phyloP scores from a whole-genome alignment of 352 stramenopile genomes.

The Phytopythium kandeliae region DNA sequence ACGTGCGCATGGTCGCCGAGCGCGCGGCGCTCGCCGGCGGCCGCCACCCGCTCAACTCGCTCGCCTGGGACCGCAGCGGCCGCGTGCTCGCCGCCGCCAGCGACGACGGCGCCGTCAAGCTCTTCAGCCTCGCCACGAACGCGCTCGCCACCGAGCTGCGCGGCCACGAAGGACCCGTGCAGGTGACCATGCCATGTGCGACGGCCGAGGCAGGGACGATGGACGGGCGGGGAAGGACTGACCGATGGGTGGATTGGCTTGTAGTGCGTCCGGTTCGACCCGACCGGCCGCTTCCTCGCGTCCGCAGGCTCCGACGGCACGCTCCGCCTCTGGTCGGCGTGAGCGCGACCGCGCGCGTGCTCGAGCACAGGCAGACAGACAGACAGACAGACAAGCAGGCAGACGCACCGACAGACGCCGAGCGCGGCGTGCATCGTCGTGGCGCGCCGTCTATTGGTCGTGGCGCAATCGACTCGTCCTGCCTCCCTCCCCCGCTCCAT shows the following conservation, averaged over 20 bases:
- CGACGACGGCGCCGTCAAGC: slow-evolving; percentile 88
- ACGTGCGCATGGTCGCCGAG: slow-evolving; percentile 94
- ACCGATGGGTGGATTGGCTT: background rate
- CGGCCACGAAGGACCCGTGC: slow-evolving; percentile 91
- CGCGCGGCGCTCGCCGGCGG: slow-evolving; percentile 79
- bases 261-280: slow-evolving; percentile 89
- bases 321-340: slow-evolving; percentile 87
- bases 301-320: slow-evolving; percentile 92
- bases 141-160: slow-evolving; percentile 71
- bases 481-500: no score
- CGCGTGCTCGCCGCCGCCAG: slow-evolving; percentile 79
- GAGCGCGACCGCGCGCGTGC: no score
- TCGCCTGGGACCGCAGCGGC: slow-evolving; percentile 89
- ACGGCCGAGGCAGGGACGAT: no score
- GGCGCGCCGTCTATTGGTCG: no score
- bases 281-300: slow-evolving; percentile 83
- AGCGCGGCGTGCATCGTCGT: no score
- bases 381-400: no score
- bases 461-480: background rate
- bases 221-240: no score
- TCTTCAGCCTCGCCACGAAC: slow-evolving; percentile 82
- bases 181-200: no score
- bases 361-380: no score
- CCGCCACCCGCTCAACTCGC: slow-evolving; percentile 87
- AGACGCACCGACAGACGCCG: no score